Conservation (phyloP, 202 grass and related monocot species). For the Musa balbisiana region DNA sequence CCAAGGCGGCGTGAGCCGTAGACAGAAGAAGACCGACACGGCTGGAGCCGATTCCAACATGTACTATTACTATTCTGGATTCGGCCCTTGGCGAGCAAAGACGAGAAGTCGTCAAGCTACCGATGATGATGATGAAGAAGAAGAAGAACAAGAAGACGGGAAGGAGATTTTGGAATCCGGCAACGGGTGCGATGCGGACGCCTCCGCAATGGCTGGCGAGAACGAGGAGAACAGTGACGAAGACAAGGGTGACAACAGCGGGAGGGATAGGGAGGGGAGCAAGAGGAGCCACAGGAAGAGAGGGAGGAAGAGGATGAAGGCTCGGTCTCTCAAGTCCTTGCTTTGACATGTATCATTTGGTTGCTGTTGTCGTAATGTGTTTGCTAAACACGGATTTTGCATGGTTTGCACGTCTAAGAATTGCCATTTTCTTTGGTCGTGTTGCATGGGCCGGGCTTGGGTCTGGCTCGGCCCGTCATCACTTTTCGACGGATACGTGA, state of each 20-base stretch:
- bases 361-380: not conserved
- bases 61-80: constrained; percentile 78
- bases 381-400: not conserved
- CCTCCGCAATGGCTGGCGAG: constrained; percentile 19
- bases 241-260: constrained; percentile 1
- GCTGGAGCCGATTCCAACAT: constrained; percentile 5
- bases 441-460: too few species aligned
- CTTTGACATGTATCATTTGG: constrained; percentile 20
- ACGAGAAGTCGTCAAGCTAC: constrained; percentile 16
- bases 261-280: not conserved
- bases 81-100: constrained; percentile 47
- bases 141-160: not conserved
- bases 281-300: constrained; percentile 34
- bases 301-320: constrained; percentile 66
- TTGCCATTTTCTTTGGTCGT: too few species aligned
- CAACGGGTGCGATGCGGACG: constrained; percentile 23
- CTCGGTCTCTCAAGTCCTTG: constrained; percentile 68
- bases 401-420: too few species aligned
- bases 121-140: not conserved
- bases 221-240: constrained; percentile 16
- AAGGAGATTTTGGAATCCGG: not conserved
- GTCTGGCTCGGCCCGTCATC: too few species aligned
- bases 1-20: not conserved
- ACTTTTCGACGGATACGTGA: too few species aligned
- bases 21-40: constrained; percentile 19